Percentiles rank a stretch among this genome's conserved stretches.
Conservation (phyloP, 352 stramenopile species). For the Phytophthora rubi region DNA sequence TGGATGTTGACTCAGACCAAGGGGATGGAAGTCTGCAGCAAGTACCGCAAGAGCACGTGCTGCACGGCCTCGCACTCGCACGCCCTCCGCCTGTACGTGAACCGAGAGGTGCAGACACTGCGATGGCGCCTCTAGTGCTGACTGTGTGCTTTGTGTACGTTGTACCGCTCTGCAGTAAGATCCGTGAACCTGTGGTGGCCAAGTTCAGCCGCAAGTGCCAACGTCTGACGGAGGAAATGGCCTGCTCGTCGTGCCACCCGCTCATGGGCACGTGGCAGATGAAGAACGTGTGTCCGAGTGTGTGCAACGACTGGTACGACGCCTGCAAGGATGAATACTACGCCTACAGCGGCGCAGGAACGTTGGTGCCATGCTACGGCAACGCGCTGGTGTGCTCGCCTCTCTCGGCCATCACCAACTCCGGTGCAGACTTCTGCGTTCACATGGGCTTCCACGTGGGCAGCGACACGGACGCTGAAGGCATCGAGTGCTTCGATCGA, state of each 20-base stretch:
- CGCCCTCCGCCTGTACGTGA: slow-evolving; percentile 66
- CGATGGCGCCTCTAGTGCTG: neutral
- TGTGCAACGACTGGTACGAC: slow-evolving; percentile 79
- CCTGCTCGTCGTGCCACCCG: slow-evolving; percentile 82
- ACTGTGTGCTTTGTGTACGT: slow-evolving; percentile 5
- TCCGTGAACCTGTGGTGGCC: slow-evolving; percentile 78
- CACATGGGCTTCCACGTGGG: slow-evolving; percentile 86
- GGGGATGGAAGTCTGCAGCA: slow-evolving; percentile 77
- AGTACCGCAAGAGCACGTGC: slow-evolving; percentile 85
- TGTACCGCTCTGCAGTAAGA: slow-evolving; percentile 53
- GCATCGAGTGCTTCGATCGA: slow-evolving; percentile 83
- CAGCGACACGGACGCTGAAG: slow-evolving; percentile 65
- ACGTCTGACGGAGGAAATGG: slow-evolving; percentile 68
- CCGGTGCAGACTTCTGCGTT: slow-evolving; percentile 69
- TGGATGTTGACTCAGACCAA: slow-evolving; percentile 42
- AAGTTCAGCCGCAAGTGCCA: slow-evolving; percentile 79
- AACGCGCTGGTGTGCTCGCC: slow-evolving; percentile 85
- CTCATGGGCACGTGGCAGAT: slow-evolving; percentile 79
- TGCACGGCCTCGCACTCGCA: slow-evolving; percentile 77
- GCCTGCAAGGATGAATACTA: slow-evolving; percentile 83
- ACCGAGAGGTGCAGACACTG: slow-evolving; percentile 1
- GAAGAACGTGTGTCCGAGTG: slow-evolving; percentile 71
- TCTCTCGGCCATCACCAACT: slow-evolving; percentile 59
- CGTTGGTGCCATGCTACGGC: slow-evolving; percentile 79
- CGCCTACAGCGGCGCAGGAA: slow-evolving; percentile 59